These are phyloP conservation scores for Croton laevigatus DNA, from an alignment of 441 rosid genomes.

Conservation along the genomic window DNA sequence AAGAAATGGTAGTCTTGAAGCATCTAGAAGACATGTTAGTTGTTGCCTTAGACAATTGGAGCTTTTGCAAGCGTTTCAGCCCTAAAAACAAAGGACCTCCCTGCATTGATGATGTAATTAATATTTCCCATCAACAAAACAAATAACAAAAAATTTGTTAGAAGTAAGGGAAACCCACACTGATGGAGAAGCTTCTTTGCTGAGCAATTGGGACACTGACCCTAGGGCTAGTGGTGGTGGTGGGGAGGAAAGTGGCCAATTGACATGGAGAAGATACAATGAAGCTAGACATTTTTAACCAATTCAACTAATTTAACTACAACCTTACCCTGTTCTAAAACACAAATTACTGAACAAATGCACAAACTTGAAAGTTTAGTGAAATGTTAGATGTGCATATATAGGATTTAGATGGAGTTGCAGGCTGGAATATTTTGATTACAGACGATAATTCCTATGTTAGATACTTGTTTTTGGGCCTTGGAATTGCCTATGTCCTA, in stretches of 20 bases:
- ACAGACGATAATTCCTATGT: conserved; percentile 33
- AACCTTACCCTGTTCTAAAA: too few species aligned
- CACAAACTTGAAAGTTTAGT: conserved; percentile 8
- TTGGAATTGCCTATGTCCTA: conserved; percentile 20
- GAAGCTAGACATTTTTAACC: conserved; percentile 39
- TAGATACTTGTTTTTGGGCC: conserved; percentile 27
- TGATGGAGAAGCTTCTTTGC: conserved; percentile 32
- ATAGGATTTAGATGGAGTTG: conserved; percentile 1
- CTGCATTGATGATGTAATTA: conserved; percentile 29
- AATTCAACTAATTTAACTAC: too few species aligned
- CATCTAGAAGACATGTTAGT: conserved; percentile 28
- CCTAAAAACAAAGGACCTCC: conserved; percentile 30
- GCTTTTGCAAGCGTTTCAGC: conserved; percentile 29
- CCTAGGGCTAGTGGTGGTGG: conserved; percentile 12
- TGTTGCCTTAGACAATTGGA: conserved; percentile 30
- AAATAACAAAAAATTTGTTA: neutral
- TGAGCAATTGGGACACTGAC: conserved; percentile 17
- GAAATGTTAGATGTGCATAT: neutral
- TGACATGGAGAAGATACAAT: conserved; percentile 30
- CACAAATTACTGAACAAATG: neutral
- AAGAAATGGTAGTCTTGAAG: conserved; percentile 38
- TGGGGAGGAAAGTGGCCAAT: conserved; percentile 18
- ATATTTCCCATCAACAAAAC: neutral
- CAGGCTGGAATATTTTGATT: conserved; percentile 7
- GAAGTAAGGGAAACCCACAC: conserved; percentile 22